These are phyloP conservation scores for Starmerella gropengiesseri DNA, from an alignment of 805 yeast genomes.

Conservation along the genomic window DNA sequence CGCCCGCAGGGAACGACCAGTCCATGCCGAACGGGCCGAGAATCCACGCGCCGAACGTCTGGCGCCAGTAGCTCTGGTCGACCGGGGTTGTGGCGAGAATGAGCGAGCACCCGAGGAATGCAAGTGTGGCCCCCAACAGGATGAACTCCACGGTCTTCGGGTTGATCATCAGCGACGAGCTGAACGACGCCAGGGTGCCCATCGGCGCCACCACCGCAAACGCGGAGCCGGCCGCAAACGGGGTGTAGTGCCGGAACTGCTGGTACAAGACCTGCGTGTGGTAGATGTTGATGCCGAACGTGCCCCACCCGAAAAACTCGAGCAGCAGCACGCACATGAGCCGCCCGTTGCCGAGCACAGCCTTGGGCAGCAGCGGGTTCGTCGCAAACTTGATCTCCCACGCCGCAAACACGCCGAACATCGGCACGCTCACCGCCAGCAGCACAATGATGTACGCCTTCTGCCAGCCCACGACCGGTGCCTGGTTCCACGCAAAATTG, in stretches of 20 bases:
- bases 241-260: constrained; percentile 36
- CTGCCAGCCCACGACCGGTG: constrained; percentile 61
- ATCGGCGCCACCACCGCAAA: constrained; percentile 38
- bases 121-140: constrained; percentile 41
- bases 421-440: constrained; percentile 40
- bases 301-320: constrained; percentile 61
- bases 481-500: constrained; percentile 67
- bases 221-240: constrained; percentile 40
- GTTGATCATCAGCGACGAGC: constrained; percentile 40
- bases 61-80: constrained; percentile 47
- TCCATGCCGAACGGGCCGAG: constrained; percentile 66
- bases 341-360: constrained; percentile 38
- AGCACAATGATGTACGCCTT: constrained; percentile 44
- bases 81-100: constrained; percentile 48
- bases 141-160: constrained; percentile 41
- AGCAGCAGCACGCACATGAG: constrained; percentile 37
- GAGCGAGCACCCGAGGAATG: constrained; percentile 45
- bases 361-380: constrained; percentile 46
- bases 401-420: constrained; percentile 37
- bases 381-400: constrained; percentile 39
- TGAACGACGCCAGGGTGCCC: constrained; percentile 47
- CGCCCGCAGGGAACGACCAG: constrained; percentile 61
- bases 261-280: constrained; percentile 41
- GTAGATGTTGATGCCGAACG: constrained; percentile 65
- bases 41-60: constrained; percentile 45